Evolutionary conservation across 148 eudicot species (phyloP).

Genomic region (Vaccinium macrocarpon): DNA sequence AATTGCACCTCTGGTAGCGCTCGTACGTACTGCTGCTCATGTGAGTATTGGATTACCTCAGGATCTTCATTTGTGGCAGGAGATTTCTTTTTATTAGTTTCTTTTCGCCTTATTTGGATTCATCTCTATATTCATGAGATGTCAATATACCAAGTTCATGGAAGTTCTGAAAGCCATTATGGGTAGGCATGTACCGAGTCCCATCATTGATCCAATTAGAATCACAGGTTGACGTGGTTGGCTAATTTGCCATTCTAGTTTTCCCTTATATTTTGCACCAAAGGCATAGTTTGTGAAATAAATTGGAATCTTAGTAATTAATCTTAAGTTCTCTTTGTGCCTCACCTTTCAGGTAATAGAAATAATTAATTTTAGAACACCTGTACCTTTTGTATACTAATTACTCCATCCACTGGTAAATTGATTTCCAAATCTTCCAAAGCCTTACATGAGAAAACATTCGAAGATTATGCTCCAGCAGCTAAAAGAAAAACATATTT

Average conservation of each 20-base stretch:
- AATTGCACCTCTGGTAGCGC: slow-evolving; percentile 75
- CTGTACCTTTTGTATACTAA: too few relatives aligned
- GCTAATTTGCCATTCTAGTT: neutral
- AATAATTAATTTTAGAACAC: neutral
- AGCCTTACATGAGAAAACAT: too few relatives aligned
- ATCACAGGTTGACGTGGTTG: neutral
- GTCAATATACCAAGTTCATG: neutral
- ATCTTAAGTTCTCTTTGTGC: too few relatives aligned
- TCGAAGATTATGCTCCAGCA: too few relatives aligned
- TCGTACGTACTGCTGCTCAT: slow-evolving; percentile 72
- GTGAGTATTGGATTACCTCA: slow-evolving; percentile 41
- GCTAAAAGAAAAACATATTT: too few relatives aligned
- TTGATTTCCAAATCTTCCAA: neutral
- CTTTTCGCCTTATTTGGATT: neutral
- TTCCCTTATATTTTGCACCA: too few relatives aligned
- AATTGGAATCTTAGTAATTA: too few relatives aligned
- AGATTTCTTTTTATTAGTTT: neutral
- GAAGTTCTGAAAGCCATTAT: neutral
- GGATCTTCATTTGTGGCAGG: neutral
- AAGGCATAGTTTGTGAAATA: too few relatives aligned
- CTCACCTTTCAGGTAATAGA: too few relatives aligned
- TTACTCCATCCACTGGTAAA: too few relatives aligned
- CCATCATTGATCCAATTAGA: neutral
- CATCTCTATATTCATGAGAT: neutral
- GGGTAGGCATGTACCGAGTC: neutral